These are phyloP conservation scores for barrel medic (Medicago truncatula) DNA, from an alignment of 306 rosid species.

Conservation along the genomic window MtrunA17r5.0-ANR NC_053045.1:36510001-36510500, in stretches of 20 bases:
- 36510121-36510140: slow-evolving; percentile 84
- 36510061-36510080: slow-evolving; percentile 20
- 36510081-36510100: slow-evolving; percentile 26
- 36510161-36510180: slow-evolving; percentile 99
- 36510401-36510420: slow-evolving; percentile 92
- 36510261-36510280: slow-evolving; percentile 98
- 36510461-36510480: slow-evolving; percentile 96
- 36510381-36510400: slow-evolving; percentile 95
- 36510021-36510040: neutral
- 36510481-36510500: slow-evolving; percentile 95
- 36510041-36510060: slow-evolving; percentile 2
- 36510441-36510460: slow-evolving; percentile 94
- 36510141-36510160: slow-evolving; percentile 93
- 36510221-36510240: slow-evolving; percentile 89
- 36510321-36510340: slow-evolving; percentile 94
- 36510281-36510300: slow-evolving; percentile 98
- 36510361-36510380: slow-evolving; percentile 99
- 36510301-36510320: slow-evolving; percentile 99
- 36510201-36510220: slow-evolving; percentile 95
- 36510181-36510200: slow-evolving; percentile 99
- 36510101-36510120: slow-evolving; percentile 35
- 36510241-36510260: slow-evolving; percentile 90
- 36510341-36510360: slow-evolving; percentile 91
- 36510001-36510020: slow-evolving; percentile 22
- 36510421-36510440: slow-evolving; percentile 95